Conservation (phyloP, 2,329 filamentous ascomycete species). For the Fusarium algeriense region DNA sequence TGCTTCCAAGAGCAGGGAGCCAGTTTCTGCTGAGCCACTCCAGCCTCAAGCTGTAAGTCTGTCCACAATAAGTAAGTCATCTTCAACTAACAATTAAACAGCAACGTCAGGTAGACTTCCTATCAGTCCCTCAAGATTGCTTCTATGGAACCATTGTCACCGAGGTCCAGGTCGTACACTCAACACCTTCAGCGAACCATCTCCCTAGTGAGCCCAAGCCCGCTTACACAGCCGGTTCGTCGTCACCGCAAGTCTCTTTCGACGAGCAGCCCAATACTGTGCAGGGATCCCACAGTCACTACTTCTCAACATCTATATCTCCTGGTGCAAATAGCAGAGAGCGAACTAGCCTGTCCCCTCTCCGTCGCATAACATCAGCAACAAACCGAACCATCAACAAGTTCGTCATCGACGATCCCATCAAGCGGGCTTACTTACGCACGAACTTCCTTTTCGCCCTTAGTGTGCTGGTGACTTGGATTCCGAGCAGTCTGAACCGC, state of each 20-base stretch:
- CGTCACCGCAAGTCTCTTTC: constrained; percentile 42
- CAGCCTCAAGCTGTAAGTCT: constrained; percentile 2
- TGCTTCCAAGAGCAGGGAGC: constrained; percentile 49
- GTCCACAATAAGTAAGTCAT: accelerated
- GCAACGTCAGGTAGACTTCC: constrained; percentile 43
- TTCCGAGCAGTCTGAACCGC: constrained; percentile 78
- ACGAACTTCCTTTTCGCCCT: constrained; percentile 72
- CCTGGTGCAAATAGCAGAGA: constrained; percentile 11
- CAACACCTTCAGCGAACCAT: constrained; percentile 42
- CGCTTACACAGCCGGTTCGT: constrained; percentile 28
- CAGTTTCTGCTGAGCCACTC: constrained; percentile 51
- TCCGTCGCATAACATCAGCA: constrained; percentile 35
- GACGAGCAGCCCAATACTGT: constrained; percentile 29
- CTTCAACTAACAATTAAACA: constrained; percentile 8
- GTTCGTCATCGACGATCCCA: constrained; percentile 61
- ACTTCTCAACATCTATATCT: constrained; percentile 53
- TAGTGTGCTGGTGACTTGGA: constrained; percentile 72
- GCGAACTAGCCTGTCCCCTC: constrained; percentile 16
- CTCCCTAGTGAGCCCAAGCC: constrained; percentile 43
- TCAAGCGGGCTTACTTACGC: constrained; percentile 71
- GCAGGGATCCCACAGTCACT: constrained; percentile 46
- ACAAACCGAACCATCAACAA: constrained; percentile 52
- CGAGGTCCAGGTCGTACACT: constrained; percentile 61
- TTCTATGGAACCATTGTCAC: constrained; percentile 66
- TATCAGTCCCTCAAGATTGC: constrained; percentile 48